These are phyloP conservation scores for Kodamaea fungicola DNA, from an alignment of 1,139 yeast species.

Conservation along the genomic window DNA sequence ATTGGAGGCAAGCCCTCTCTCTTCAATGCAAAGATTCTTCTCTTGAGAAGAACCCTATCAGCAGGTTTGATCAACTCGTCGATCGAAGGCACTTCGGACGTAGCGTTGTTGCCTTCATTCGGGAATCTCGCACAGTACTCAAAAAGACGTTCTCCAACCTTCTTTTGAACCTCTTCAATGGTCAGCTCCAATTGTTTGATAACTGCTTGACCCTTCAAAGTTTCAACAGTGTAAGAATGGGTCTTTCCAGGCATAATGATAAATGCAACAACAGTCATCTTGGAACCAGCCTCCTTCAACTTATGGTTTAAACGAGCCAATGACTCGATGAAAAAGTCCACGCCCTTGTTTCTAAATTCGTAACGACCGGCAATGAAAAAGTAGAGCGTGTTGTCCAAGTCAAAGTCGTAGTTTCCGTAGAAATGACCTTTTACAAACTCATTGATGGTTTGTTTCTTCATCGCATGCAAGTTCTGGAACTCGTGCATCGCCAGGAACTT, in stretches of 20 bases:
- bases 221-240: conserved; percentile 91
- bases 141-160: conserved; percentile 83
- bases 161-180: conserved; percentile 81
- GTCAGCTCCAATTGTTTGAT: conserved; percentile 87
- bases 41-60: conserved; percentile 83
- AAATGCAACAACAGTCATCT: conserved; percentile 94
- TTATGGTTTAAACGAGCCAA: conserved; percentile 88
- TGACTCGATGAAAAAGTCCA: conserved; percentile 90
- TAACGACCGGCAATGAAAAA: conserved; percentile 97
- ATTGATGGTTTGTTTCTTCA: conserved; percentile 85
- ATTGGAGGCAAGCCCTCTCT: conserved; percentile 89
- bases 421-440: conserved; percentile 96
- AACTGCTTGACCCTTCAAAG: conserved; percentile 94
- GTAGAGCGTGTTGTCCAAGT: conserved; percentile 87
- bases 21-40: conserved; percentile 91
- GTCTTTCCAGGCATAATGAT: conserved; percentile 97
- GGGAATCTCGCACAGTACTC: conserved; percentile 88
- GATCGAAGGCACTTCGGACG: conserved; percentile 52
- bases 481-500: conserved; percentile 98
- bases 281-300: conserved; percentile 76
- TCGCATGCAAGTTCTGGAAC: conserved; percentile 93
- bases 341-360: conserved; percentile 96
- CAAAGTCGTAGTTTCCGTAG: conserved; percentile 94
- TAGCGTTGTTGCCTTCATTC: conserved; percentile 56
- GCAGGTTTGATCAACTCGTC: conserved; percentile 85